phyloP scores from a whole-genome alignment of 108 stramenopile species.

The Cyclotella distinguenda region DNA sequence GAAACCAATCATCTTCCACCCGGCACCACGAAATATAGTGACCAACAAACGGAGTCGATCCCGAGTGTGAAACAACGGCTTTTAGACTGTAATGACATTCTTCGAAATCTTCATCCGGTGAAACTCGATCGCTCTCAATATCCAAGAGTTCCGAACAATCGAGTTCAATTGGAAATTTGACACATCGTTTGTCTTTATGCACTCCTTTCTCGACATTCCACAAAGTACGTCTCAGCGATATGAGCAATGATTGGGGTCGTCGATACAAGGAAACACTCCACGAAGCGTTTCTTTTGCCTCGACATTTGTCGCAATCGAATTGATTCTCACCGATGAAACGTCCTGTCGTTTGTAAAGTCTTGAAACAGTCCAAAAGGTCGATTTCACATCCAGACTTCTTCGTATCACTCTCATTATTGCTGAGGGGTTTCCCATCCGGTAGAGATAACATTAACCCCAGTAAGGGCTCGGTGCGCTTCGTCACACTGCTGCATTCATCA shows the following conservation, averaged over 20 bases:
- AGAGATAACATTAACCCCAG: slow-evolving; percentile 42
- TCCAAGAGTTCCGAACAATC: slow-evolving; percentile 39
- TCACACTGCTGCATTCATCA: slow-evolving; percentile 39
- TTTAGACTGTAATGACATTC: slow-evolving; percentile 38
- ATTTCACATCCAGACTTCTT: slow-evolving; percentile 3
- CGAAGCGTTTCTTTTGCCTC: slow-evolving; percentile 31
- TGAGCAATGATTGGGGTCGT: slow-evolving; percentile 45
- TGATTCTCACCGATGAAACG: slow-evolving; percentile 30
- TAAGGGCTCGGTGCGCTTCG: slow-evolving; percentile 43
- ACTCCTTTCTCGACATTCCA: slow-evolving; percentile 42
- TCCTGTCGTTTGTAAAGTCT: slow-evolving; percentile 28
- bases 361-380: slow-evolving; percentile 35
- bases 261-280: slow-evolving; percentile 38
- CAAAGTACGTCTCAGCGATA: slow-evolving; percentile 39
- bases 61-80: slow-evolving; percentile 38
- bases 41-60: slow-evolving; percentile 42
- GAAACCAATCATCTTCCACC: slow-evolving; percentile 29
- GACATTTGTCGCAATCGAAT: slow-evolving; percentile 45
- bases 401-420: background rate
- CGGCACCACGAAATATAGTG: slow-evolving; percentile 38
- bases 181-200: slow-evolving; percentile 42
- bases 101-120: slow-evolving; percentile 43
- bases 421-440: slow-evolving; percentile 20
- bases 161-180: slow-evolving; percentile 44
- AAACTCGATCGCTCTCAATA: slow-evolving; percentile 12